Conservation (phyloP, 1,284 basidiomycete species). For the Abortiporus biennis region DNA sequence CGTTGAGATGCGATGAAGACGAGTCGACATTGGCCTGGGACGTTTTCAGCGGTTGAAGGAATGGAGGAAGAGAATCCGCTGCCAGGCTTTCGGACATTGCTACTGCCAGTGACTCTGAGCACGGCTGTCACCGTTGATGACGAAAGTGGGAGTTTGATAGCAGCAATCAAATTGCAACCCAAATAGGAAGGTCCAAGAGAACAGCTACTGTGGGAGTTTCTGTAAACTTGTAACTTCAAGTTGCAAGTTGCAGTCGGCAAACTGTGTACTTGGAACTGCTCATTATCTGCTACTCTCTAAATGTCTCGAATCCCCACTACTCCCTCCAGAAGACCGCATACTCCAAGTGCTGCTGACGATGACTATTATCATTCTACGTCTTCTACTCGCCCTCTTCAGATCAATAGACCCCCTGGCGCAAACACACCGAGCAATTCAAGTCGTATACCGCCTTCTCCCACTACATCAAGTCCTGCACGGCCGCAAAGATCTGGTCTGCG, state of each 20-base stretch:
- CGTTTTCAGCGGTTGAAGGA: constrained; percentile 14
- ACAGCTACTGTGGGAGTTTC: neutral
- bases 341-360: constrained; percentile 18
- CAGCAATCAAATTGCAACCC: neutral
- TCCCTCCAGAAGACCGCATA: constrained; percentile 26
- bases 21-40: too few species aligned
- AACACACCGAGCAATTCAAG: constrained; percentile 28
- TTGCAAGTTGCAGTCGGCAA: neutral
- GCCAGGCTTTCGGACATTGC: too few species aligned
- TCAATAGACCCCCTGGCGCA: constrained; percentile 31
- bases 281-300: neutral
- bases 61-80: constrained; percentile 12
- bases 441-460: constrained; percentile 11
- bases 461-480: constrained; percentile 22
- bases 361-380: constrained; percentile 17
- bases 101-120: neutral
- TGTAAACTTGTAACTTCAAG: neutral
- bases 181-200: neutral
- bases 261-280: too few species aligned
- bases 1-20: constrained; percentile 10
- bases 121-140: neutral
- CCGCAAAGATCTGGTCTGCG: constrained; percentile 30
- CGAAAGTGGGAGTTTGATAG: neutral
- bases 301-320: constrained; percentile 56
- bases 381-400: constrained; percentile 46